Conservation (phyloP, 208 protist species). For the Trichomonas gallinae region DNA sequence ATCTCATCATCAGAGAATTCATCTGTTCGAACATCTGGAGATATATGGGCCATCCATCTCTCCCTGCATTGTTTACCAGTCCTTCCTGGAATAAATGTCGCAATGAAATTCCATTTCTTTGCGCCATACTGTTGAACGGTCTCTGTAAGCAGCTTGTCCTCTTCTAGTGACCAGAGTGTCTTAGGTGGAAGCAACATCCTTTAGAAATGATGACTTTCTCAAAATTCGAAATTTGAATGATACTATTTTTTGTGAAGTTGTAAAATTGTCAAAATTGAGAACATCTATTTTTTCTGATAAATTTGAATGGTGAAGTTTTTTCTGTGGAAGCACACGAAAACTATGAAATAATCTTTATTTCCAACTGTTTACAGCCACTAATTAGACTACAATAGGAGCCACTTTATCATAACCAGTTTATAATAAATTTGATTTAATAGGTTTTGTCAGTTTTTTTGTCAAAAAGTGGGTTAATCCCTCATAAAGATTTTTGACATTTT, state of each 20-base stretch:
- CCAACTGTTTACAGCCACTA: too few species aligned
- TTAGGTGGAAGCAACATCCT: background rate
- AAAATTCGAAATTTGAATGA: background rate
- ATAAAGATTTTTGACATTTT: too few species aligned
- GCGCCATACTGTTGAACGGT: background rate
- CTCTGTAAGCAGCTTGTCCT: background rate
- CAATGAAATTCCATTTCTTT: background rate
- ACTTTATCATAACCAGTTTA: too few species aligned
- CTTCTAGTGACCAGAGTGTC: background rate
- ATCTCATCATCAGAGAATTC: slow-evolving; percentile 35
- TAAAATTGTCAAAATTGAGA: background rate
- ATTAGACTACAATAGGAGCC: too few species aligned
- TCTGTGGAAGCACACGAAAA: background rate
- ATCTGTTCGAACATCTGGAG: background rate
- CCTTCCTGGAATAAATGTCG: background rate
- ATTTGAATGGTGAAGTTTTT: background rate
- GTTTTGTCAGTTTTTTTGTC: too few species aligned
- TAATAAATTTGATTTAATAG: too few species aligned
- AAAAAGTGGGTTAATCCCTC: too few species aligned
- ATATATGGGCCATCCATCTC: background rate
- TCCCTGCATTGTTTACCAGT: background rate
- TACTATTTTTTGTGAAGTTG: background rate
- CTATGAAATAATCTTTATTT: too few species aligned
- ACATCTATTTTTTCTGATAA: background rate
- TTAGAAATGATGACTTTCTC: background rate